A percentile compares a stretch with the other conserved stretches of the same genome.
Conservation (phyloP, 139 green algal species). For the Chlamydomonas eustigma region DNA sequence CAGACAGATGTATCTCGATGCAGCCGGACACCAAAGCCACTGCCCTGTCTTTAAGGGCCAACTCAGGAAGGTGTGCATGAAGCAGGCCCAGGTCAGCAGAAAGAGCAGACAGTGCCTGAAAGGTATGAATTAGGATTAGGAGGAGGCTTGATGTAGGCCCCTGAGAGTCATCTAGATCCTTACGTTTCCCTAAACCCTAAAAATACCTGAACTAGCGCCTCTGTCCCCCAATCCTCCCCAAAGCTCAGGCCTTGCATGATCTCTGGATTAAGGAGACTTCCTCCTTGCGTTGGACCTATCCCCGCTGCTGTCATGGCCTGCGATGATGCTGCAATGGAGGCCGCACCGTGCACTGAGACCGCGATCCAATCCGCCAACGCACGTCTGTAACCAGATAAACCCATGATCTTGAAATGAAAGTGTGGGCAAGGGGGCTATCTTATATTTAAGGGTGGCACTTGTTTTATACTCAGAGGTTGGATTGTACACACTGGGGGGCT, state of each 20-base stretch:
- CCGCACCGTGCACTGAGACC: neutral
- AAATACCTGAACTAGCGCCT: slow-evolving; percentile 18
- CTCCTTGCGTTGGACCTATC: too few species aligned
- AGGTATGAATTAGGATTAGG: neutral
- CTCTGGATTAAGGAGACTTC: neutral
- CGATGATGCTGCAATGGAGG: neutral
- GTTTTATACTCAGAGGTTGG: too few species aligned
- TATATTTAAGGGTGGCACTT: too few species aligned
- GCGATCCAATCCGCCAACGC: slow-evolving; percentile 7
- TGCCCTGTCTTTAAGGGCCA: slow-evolving; percentile 42
- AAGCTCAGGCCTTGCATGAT: slow-evolving; percentile 18
- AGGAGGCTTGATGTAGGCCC: neutral
- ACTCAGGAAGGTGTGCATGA: slow-evolving; percentile 61
- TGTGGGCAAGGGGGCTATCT: too few species aligned
- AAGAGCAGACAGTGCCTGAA: slow-evolving; percentile 53
- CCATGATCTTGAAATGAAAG: too few species aligned
- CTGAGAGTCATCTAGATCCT: neutral
- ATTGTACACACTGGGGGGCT: too few species aligned
- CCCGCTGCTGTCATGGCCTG: neutral
- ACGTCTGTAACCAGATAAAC: too few species aligned
- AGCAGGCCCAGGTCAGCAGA: slow-evolving; percentile 56
- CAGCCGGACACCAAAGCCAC: neutral
- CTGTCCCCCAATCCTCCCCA: slow-evolving; percentile 57
- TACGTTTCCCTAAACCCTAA: neutral
- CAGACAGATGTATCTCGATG: slow-evolving; percentile 13